A percentile compares a stretch with the other conserved stretches of the same genome.
phyloP scores from a whole-genome alignment of 1,284 basidiomycete genomes.

The Rhodotorula sp. region DNA sequence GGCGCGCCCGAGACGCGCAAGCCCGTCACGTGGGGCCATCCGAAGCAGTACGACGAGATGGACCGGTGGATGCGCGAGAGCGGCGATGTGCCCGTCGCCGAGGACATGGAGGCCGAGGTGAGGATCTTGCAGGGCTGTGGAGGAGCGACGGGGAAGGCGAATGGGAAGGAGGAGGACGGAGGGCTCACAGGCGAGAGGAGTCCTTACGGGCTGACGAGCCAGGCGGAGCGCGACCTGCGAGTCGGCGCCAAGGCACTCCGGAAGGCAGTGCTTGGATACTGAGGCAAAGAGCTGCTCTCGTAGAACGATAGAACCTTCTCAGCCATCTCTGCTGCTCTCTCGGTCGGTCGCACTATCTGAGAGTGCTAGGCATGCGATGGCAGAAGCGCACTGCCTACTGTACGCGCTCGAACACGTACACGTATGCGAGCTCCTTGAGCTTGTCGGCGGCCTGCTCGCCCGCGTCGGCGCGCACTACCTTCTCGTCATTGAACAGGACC shows the following conservation, averaged over 20 bases:
- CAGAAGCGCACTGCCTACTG: neutral
- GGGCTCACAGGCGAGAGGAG: constrained; percentile 10
- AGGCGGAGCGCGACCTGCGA: constrained; percentile 31
- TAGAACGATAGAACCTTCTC: too few relatives aligned
- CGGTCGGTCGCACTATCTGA: too few relatives aligned
- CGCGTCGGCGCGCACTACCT: constrained; percentile 78
- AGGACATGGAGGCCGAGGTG: neutral
- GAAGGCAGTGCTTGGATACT: constrained; percentile 34
- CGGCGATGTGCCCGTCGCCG: constrained; percentile 15
- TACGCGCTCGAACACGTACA: constrained; percentile 74
- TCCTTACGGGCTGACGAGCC: constrained; percentile 19
- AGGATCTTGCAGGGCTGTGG: neutral
- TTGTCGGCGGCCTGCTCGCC: constrained; percentile 64
- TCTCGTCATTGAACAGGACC: constrained; percentile 94
- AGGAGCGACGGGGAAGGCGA: neutral
- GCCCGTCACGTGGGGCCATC: constrained; percentile 14
- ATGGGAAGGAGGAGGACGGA: constrained; percentile 1
- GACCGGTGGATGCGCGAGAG: constrained; percentile 30
- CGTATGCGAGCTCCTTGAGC: constrained; percentile 77
- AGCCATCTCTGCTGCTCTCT: too few relatives aligned
- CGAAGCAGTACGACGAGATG: constrained; percentile 29
- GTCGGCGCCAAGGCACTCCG: constrained; percentile 33
- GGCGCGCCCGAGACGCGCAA: constrained; percentile 21
- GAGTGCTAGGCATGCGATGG: too few relatives aligned
- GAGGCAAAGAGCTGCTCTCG: neutral